Evolutionary conservation across 495 filamentous ascomycete species (phyloP).

Genomic region (Penicillium daleae): DNA sequence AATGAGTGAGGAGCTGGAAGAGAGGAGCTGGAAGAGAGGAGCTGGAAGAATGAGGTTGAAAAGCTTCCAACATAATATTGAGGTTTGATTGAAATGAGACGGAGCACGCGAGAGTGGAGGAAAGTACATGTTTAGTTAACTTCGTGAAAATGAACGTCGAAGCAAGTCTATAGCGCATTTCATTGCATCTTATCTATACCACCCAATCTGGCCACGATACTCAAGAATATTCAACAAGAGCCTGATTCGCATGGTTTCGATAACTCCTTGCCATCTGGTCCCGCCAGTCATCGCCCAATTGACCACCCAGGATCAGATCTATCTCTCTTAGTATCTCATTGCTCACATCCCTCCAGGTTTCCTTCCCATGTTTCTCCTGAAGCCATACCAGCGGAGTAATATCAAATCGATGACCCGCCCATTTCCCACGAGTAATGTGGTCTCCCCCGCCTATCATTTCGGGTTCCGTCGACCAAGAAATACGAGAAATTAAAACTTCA

Average conservation of each 20-base stretch:
- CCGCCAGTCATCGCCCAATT: conserved; percentile 24
- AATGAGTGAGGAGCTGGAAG: no score
- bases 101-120: no score
- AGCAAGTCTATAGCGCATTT: not conserved
- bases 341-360: conserved; percentile 21
- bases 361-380: not conserved
- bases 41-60: no score
- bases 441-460: not conserved
- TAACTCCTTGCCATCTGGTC: conserved; percentile 12
- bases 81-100: no score
- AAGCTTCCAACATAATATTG: no score
- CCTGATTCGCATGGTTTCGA: conserved; percentile 2
- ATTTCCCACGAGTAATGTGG: conserved; percentile 22
- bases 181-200: not conserved
- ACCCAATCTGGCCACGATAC: not conserved
- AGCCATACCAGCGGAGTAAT: conserved; percentile 13
- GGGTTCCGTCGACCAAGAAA: conserved; percentile 16
- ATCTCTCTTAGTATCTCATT: conserved; percentile 23
- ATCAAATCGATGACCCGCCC: conserved; percentile 27
- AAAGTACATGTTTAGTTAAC: not conserved
- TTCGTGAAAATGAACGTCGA: not conserved
- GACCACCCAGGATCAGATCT: conserved; percentile 14
- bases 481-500: conserved; percentile 21
- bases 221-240: not conserved
- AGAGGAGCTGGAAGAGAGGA: no score